Base-by-base conservation (phyloP, 176 grass and related monocot genomes). In the Stipa capillata region DNA sequence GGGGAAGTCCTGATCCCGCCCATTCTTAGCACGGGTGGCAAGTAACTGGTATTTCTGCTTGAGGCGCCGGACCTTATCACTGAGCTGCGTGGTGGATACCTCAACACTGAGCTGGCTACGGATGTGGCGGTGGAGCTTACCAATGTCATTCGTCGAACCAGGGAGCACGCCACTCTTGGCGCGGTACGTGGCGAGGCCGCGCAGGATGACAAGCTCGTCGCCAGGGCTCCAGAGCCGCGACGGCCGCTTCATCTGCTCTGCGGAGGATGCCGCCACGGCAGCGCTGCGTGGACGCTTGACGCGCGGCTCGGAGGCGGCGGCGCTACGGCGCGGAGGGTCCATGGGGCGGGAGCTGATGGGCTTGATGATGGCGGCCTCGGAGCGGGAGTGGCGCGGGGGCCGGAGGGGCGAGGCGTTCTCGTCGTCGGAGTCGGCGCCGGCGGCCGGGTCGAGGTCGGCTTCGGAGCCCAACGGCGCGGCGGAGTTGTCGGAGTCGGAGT, bases 281-380 rank as follows among this genome's bases (percentile, higher is more conserved):
- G 40, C 53, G 52, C 43, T 88, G 67, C 86, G 86, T 4, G 86
- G 82, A 31, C 83, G 86, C 90, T 92, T 92, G 28, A 21, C 9
- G 27, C 73, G 89, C 65, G 82, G 72, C 57, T 82, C 79, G 12
- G 72, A 64, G 74, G 84, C 65, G 25, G 76, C 72, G 29, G 64
- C 64, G 35, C 20, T 12, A 69, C 79, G 80, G 72, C 65, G 65
- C 0, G 80, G 74, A 27, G 56, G 76, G 43, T 86, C 86, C 92
- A 91, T 94, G 59, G 88, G 89, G 44, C 80, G 81, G 36, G 92
- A 89, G 79, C 83, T 91, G 60, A 94, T 83, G 59, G 88, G 86
- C 83, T 94, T 94, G 72, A 94, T 86, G 43, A 84, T 76, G 43
- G 86, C 66, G 1, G 86, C 92, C 20, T 76, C 83, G 29, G 75